Percentiles rank a stretch among this genome's conserved stretches.
These are phyloP conservation scores for Diaporthe destruens DNA, from an alignment of 2,329 filamentous ascomycete genomes.

Conservation along the genomic window DNA sequence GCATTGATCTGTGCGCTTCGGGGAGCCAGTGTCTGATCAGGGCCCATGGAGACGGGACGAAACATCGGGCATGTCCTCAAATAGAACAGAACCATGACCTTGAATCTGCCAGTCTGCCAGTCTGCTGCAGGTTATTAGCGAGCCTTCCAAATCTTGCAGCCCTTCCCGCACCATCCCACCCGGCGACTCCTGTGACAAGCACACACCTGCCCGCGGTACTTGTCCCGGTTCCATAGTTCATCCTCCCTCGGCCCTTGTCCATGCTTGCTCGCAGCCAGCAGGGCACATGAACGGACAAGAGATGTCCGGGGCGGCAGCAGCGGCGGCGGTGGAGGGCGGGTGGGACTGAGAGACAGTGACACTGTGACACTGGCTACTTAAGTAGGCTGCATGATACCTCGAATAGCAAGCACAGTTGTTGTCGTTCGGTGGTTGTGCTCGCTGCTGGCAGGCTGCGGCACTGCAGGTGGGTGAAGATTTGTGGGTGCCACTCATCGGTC, in stretches of 20 bases:
- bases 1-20: constrained; percentile 35
- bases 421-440: too few species aligned
- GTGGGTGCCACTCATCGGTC: neutral
- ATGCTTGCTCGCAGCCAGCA: constrained; percentile 5
- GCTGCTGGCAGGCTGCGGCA: too few species aligned
- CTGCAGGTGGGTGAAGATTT: constrained; percentile 2
- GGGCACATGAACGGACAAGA: neutral
- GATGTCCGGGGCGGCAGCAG: neutral
- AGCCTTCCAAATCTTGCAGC: constrained; percentile 17
- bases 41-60: constrained; percentile 29
- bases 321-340: neutral
- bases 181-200: constrained; percentile 14
- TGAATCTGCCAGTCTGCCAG: neutral
- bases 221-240: constrained; percentile 1
- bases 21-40: constrained; percentile 29
- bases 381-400: too few species aligned
- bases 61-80: constrained; percentile 23
- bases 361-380: too few species aligned
- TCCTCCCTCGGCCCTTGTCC: constrained; percentile 6
- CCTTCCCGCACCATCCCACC: neutral
- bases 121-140: too few species aligned
- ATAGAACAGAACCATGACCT: constrained; percentile 21
- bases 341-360: too few species aligned
- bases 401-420: too few species aligned
- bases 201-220: neutral